Conservation (phyloP, 192 early-diverging fungal species). For the Gamsiella multidivaricata region DNA sequence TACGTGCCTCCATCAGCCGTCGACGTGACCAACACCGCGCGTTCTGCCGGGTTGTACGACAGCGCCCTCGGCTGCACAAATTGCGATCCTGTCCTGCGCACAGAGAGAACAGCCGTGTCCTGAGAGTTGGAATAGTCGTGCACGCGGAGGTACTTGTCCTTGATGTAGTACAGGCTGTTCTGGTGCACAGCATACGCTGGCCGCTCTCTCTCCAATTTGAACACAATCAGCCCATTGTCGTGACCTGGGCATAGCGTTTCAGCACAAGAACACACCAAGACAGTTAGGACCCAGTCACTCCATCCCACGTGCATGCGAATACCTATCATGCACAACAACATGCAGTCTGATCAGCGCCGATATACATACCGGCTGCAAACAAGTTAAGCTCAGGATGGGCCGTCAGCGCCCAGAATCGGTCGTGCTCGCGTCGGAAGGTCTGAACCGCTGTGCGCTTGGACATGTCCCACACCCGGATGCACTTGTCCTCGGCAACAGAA, state of each 20-base stretch:
- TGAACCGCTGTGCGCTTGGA: slow-evolving; percentile 92
- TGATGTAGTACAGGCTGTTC: slow-evolving; percentile 87
- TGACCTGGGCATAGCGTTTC: slow-evolving; percentile 84
- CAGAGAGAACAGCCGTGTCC: slow-evolving; percentile 81
- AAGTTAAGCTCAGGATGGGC: slow-evolving; percentile 98
- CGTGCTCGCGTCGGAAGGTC: slow-evolving; percentile 97
- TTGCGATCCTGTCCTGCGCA: slow-evolving; percentile 79
- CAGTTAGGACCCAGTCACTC: too few species aligned
- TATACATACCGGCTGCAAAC: slow-evolving; percentile 71
- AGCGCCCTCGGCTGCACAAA: slow-evolving; percentile 83
- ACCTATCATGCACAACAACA: too few species aligned
- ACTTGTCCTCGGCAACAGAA: slow-evolving; percentile 95
- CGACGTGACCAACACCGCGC: slow-evolving; percentile 87
- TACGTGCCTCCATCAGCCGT: slow-evolving; percentile 89
- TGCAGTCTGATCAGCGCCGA: too few species aligned
- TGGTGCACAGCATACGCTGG: slow-evolving; percentile 90
- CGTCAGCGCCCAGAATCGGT: slow-evolving; percentile 94
- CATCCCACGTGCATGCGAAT: too few species aligned
- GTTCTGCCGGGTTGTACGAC: slow-evolving; percentile 96
- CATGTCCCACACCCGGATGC: slow-evolving; percentile 99
- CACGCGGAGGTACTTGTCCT: slow-evolving; percentile 85
- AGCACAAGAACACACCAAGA: too few species aligned
- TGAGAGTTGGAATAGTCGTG: slow-evolving; percentile 84
- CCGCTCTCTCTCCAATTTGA: slow-evolving; percentile 98
- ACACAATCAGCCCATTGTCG: slow-evolving; percentile 97